These are phyloP conservation scores for Phoma sp. DNA, from an alignment of 2,329 filamentous ascomycete genomes.

Conservation along the genomic window DNA sequence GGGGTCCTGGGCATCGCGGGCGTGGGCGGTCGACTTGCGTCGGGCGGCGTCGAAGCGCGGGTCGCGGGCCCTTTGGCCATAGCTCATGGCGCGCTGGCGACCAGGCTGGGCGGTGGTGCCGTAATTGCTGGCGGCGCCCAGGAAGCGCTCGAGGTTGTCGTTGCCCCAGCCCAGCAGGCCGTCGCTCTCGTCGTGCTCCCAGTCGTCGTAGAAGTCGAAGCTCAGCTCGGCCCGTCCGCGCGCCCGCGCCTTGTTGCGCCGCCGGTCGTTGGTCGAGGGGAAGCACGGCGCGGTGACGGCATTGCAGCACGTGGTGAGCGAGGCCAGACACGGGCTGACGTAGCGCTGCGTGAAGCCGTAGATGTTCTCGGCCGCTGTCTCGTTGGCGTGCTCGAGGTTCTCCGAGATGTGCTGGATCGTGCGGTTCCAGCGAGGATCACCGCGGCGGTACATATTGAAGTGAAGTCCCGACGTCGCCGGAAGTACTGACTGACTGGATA, in stretches of 20 bases:
- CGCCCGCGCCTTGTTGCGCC: conserved; percentile 67
- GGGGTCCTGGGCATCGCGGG: conserved; percentile 67
- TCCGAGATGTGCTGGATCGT: conserved; percentile 92
- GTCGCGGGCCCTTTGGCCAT: conserved; percentile 70
- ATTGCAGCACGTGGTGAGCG: conserved; percentile 70
- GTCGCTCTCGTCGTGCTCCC: conserved; percentile 73
- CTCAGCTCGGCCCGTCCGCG: conserved; percentile 75
- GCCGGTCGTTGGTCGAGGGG: conserved; percentile 76
- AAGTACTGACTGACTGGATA: neutral
- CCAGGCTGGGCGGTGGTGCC: conserved; percentile 64
- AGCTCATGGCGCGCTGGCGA: conserved; percentile 85
- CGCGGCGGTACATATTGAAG: conserved; percentile 62
- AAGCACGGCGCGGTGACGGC: conserved; percentile 74
- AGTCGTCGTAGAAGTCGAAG: conserved; percentile 98
- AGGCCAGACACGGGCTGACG: conserved; percentile 77
- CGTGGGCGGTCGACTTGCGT: conserved; percentile 62
- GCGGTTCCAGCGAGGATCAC: conserved; percentile 87
- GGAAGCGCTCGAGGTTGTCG: conserved; percentile 83
- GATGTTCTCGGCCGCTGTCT: conserved; percentile 87
- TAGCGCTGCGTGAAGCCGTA: conserved; percentile 89
- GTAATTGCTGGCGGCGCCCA: conserved; percentile 70
- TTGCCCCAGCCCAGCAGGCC: conserved; percentile 76
- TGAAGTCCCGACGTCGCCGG: neutral
- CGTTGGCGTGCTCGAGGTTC: conserved; percentile 88
- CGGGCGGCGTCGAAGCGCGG: conserved; percentile 40